Evolutionary conservation across 2,329 filamentous ascomycete genomes (phyloP), one percentile per base, ranked within the genome.

Genomic region (Fusarium neocosmosporiellum): DNA sequence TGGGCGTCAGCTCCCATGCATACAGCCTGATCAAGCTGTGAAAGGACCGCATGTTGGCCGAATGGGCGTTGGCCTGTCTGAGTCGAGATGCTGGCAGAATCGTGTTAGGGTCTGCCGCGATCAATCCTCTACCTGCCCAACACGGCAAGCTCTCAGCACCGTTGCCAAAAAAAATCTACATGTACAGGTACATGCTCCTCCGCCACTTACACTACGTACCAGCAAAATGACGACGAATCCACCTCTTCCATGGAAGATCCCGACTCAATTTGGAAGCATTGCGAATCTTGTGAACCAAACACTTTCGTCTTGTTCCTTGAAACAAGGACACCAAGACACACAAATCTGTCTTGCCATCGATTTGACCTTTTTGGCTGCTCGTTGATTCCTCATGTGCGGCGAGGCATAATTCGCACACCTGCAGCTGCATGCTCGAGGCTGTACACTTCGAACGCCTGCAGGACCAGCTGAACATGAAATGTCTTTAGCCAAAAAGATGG

Each of bases 171-270:
- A 16, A 55, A 27, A 27, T 13, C 10, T 10, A 2, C 11, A 65
- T 57, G 70, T 73, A 73, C 6, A 50, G 59, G 57, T 73, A 73
- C 70, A 29, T 27, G 5, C 10, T 14, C 57, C 57, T 63, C 54
- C 54, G 65, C 71, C 68, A 73, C 67, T 63, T 61, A 63, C 64
- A 67, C 36, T 61, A 71, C 69, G 64, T 58, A 63, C 37, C 36
- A 50, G 61, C 27, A 69, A 74, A 69, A 74, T 72, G 71, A 74
- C 67, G 71, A 73, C 72, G 33, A 69, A 68, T 71, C 70, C 63
- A 65, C 68, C 39, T 36, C 31, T 29, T 27, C 24, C 61, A 59
- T 57, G 50, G 61, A 58, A 27, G 61, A 57, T 57, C 53, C 39
- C 53, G 37, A 27, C 37, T 36, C 13, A 27, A 39, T 39, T 53